These are phyloP conservation scores for Fragilariopsis cylindrus DNA, from an alignment of 108 stramenopile species.

Conservation along the genomic window DNA sequence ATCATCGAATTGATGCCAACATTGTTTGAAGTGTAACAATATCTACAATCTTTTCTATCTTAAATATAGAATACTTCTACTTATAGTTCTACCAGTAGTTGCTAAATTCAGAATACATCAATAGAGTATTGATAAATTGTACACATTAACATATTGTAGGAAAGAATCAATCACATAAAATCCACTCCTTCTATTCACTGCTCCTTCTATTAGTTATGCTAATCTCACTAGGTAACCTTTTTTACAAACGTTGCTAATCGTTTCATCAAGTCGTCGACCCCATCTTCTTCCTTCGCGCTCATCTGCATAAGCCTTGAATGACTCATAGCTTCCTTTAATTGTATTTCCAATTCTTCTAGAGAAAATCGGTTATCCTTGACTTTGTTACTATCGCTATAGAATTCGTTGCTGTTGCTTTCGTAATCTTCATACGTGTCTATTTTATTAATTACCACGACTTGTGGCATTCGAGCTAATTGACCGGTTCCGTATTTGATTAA, in stretches of 20 bases:
- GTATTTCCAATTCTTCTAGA: constrained; percentile 54
- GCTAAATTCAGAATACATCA: too few relatives aligned
- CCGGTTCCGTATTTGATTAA: constrained; percentile 88
- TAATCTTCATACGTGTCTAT: constrained; percentile 66
- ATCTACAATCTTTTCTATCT: neutral
- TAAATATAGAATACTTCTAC: neutral
- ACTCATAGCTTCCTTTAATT: constrained; percentile 66
- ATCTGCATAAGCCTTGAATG: constrained; percentile 86
- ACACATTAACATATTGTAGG: too few relatives aligned
- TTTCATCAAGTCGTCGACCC: constrained; percentile 86
- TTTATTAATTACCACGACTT: constrained; percentile 96
- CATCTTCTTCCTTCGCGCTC: constrained; percentile 85
- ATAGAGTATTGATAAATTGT: too few relatives aligned
- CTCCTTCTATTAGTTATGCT: too few relatives aligned
- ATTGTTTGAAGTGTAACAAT: constrained; percentile 52
- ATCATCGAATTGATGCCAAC: constrained; percentile 77
- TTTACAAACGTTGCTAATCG: constrained; percentile 81
- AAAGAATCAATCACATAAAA: too few relatives aligned
- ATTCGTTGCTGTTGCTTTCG: neutral
- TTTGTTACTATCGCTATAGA: neutral
- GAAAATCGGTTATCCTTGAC: constrained; percentile 10
- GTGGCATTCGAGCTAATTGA: constrained; percentile 89
- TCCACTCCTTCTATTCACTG: too few relatives aligned
- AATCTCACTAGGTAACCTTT: constrained; percentile 49
- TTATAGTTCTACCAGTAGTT: neutral